Conservation (phyloP, 768 basidiomycete genomes). For the Russula sp. region DNA sequence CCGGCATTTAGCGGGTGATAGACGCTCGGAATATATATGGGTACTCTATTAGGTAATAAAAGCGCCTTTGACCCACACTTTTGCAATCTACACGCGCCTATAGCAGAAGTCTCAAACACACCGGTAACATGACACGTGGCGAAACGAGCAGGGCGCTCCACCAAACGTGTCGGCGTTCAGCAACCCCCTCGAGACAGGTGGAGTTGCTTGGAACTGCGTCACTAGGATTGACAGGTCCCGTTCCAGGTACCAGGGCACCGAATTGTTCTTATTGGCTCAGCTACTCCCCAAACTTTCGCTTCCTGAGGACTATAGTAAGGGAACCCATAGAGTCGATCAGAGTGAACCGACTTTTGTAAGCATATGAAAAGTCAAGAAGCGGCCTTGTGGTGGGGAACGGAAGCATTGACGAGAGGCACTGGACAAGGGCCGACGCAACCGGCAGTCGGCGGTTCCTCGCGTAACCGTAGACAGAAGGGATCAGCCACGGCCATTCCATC, state of each 20-base stretch:
- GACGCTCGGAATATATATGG: neutral
- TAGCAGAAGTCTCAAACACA: slow-evolving; percentile 1
- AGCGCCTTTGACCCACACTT: slow-evolving; percentile 17
- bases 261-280: neutral
- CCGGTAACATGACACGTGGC: slow-evolving; percentile 20
- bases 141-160: slow-evolving; percentile 1
- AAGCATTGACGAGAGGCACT: neutral
- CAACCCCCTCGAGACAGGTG: slow-evolving; percentile 15
- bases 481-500: slow-evolving; percentile 10
- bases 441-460: slow-evolving; percentile 10
- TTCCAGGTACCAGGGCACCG: slow-evolving; percentile 18
- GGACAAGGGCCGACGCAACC: neutral
- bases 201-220: slow-evolving; percentile 10
- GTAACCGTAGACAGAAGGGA: slow-evolving; percentile 3
- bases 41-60: slow-evolving; percentile 19
- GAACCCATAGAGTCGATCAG: neutral
- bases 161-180: slow-evolving; percentile 10
- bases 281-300: neutral
- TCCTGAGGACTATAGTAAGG: neutral
- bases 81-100: slow-evolving; percentile 11
- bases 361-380: neutral
- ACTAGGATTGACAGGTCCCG: slow-evolving; percentile 9
- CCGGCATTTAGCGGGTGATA: slow-evolving; percentile 9
- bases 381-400: neutral
- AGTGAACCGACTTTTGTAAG: neutral